Evolutionary conservation across 768 basidiomycete genomes (phyloP), one percentile per base, ranked within the genome.

Genomic region (Leucogyrophana mollusca): DNA sequence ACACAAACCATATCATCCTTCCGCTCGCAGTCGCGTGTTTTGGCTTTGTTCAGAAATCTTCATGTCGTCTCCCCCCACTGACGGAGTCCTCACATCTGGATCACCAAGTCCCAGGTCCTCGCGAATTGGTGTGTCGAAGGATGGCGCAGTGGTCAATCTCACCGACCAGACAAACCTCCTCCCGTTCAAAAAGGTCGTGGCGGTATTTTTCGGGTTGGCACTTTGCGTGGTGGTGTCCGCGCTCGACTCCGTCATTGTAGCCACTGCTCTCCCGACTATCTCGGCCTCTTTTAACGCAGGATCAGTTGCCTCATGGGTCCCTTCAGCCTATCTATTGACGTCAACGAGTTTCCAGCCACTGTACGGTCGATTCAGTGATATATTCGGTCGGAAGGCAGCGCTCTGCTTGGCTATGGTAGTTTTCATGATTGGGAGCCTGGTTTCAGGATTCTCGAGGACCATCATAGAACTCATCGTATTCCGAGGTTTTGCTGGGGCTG

Each of bases 131-230:
- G n/a, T n/a, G n/a, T n/a, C n/a, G n/a, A n/a, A n/a, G n/a, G n/a
- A n/a, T n/a, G 18, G 37, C n/a, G n/a, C n/a, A n/a, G n/a, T n/a
- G n/a, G n/a, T n/a, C n/a, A n/a, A n/a, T n/a, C 61, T 86, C 40
- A 84, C 84, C 9, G 87, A 90, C 68, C 86, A 90, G 62, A 88
- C 86, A 4, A 88, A 90, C 56, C 72, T 87, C 10, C 72, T 88
- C 4, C 86, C 86, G 0, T 76, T 79, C 59, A 75, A 69, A 46
- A 81, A 82, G 60, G 70, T 88, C 34, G 61, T 88, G 4, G 67
- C 78, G 9, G 78, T 87, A 5, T 85, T 87, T 55, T 57, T 73
- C 1, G 78, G 85, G 5, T 70, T 88, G 10, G 71, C 80, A 0
- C 64, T 81, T 1, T 86, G 84, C 37, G 73, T 82, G 9, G 70